Percentiles rank a stretch among this genome's conserved stretches.
phyloP scores from a whole-genome alignment of 2,329 filamentous ascomycete genomes.

The Ophiostoma tasmaniense region DNA sequence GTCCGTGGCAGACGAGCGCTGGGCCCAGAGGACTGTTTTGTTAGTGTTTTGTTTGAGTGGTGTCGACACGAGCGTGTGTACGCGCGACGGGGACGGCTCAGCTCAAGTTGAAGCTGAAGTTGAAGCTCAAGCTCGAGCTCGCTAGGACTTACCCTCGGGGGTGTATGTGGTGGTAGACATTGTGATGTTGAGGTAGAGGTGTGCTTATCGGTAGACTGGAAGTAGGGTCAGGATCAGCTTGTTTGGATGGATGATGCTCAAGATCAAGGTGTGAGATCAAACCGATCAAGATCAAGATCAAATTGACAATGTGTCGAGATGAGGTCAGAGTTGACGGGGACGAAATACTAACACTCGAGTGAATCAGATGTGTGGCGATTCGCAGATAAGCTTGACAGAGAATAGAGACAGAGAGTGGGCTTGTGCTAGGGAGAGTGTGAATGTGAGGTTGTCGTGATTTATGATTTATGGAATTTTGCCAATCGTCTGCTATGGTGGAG shows the following conservation, averaged over 20 bases:
- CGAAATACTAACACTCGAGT: neutral
- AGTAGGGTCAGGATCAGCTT: neutral
- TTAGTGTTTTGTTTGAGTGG: neutral
- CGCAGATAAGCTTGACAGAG: neutral
- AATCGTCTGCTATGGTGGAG: constrained; percentile 22
- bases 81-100: too few relatives aligned
- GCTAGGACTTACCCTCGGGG: constrained; percentile 32
- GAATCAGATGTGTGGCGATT: neutral
- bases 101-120: too few relatives aligned
- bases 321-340: neutral
- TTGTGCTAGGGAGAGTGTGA: constrained; percentile 10
- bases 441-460: constrained; percentile 16
- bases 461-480: constrained; percentile 15
- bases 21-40: constrained; percentile 81
- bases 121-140: neutral
- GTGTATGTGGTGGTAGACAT: constrained; percentile 27
- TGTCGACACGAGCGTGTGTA: neutral
- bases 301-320: neutral
- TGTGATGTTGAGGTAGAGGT: constrained; percentile 6
- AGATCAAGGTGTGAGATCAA: neutral
- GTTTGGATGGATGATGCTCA: neutral
- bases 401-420: neutral
- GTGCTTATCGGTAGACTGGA: neutral
- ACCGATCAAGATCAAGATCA: neutral
- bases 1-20: constrained; percentile 78